Percentiles rank a stretch among this genome's conserved stretches.
Conservation (phyloP, 2,329 filamentous ascomycete genomes). For the Cadophora sp. region DNA sequence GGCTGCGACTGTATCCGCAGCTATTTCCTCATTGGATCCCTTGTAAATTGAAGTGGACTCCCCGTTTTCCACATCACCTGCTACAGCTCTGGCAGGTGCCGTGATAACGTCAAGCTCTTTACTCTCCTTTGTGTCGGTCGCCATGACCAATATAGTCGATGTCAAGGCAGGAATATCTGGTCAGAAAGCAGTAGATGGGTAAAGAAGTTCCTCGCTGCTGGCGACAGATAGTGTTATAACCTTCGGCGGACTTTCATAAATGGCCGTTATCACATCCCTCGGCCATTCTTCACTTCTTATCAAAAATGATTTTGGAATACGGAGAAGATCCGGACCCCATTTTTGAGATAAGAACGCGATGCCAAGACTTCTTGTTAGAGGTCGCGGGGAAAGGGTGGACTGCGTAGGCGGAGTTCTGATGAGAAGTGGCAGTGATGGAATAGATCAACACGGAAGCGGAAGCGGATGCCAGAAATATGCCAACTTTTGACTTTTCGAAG, state of each 20-base stretch:
- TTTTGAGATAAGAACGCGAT: background rate
- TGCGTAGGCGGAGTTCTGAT: background rate
- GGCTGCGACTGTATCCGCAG: background rate
- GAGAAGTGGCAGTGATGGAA: background rate
- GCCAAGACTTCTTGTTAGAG: background rate
- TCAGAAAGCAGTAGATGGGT: background rate
- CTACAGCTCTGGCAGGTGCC: background rate
- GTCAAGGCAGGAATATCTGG: background rate
- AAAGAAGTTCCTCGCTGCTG: background rate
- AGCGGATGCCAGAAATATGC: background rate
- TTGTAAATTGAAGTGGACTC: background rate
- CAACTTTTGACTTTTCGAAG: background rate
- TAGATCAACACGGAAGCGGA: slow-evolving; percentile 4
- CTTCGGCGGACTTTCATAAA: background rate
- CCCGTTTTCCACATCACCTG: background rate
- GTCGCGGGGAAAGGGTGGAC: background rate
- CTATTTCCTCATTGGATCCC: slow-evolving; percentile 1
- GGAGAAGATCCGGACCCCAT: background rate
- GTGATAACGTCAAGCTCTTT: background rate
- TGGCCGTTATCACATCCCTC: background rate
- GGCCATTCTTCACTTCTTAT: background rate
- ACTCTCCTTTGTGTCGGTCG: background rate
- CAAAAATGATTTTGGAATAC: background rate
- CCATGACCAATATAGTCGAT: background rate
- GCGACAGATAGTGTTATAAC: background rate